phyloP scores from a whole-genome alignment of 1,284 basidiomycete species.

The Takashimella koratensis region DNA sequence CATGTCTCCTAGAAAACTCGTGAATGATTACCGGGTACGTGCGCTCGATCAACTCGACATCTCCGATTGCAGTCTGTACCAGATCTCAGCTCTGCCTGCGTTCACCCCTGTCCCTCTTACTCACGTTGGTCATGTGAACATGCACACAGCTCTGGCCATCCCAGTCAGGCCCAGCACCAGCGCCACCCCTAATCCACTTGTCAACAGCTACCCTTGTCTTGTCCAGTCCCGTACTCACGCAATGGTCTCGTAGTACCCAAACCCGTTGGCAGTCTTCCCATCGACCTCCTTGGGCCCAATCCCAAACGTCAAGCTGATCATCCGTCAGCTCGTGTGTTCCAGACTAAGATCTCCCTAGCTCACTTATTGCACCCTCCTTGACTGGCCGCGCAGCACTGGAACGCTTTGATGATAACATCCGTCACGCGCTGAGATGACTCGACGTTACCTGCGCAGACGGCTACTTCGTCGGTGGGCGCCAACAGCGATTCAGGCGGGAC shows the following conservation, averaged over 20 bases:
- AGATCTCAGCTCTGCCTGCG: conserved; percentile 33
- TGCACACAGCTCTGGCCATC: conserved; percentile 58
- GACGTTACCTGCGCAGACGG: conserved; percentile 91
- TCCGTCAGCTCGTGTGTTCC: background rate
- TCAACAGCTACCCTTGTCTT: too few relatives aligned
- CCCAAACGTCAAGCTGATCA: conserved; percentile 75
- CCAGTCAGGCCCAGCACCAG: conserved; percentile 86
- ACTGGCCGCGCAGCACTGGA: conserved; percentile 85
- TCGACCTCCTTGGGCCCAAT: conserved; percentile 65
- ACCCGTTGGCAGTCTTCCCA: conserved; percentile 62
- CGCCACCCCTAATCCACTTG: conserved; percentile 68
- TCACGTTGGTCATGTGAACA: conserved; percentile 37
- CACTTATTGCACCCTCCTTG: conserved; percentile 72
- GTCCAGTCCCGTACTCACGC: too few relatives aligned
- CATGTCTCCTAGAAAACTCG: conserved; percentile 71
- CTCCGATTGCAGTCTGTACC: conserved; percentile 20
- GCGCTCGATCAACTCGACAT: conserved; percentile 41
- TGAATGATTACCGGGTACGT: conserved; percentile 80
- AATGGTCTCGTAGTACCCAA: conserved; percentile 96
- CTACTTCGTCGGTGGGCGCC: conserved; percentile 76
- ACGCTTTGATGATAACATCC: conserved; percentile 90
- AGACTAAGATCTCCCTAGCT: conserved; percentile 37
- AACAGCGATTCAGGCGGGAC: conserved; percentile 71
- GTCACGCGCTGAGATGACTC: conserved; percentile 90
- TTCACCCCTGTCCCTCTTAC: too few relatives aligned